Percentiles rank a stretch among this genome's conserved stretches.
Evolutionary conservation across 257 asterid genomes (phyloP).

Genomic region (Cruciata laevipes): DNA sequence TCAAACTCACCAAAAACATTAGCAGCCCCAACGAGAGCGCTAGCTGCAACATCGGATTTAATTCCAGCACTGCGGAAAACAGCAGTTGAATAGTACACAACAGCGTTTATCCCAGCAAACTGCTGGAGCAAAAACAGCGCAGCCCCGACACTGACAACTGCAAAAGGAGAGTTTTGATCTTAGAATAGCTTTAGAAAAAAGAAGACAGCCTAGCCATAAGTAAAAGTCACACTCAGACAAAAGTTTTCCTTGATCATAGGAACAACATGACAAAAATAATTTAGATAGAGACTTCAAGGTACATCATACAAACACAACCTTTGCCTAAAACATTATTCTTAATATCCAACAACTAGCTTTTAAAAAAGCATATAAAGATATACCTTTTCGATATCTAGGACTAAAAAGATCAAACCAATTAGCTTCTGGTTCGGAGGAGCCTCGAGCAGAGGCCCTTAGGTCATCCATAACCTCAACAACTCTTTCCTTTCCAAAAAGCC

Average conservation of each 20-base stretch:
- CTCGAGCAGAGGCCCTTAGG: conserved; percentile 57
- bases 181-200: not conserved
- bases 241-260: not conserved
- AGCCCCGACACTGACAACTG: conserved; percentile 96
- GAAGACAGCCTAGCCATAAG: not conserved
- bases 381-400: conserved; percentile 85
- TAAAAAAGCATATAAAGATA: conserved; percentile 11
- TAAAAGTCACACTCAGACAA: not conserved
- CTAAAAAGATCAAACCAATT: conserved; percentile 96
- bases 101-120: conserved; percentile 92
- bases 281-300: not conserved
- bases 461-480: conserved; percentile 85
- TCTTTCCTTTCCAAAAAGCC: conserved; percentile 80
- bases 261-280: not conserved
- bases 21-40: conserved; percentile 93
- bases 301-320: conserved; percentile 3
- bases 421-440: conserved; percentile 82
- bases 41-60: conserved; percentile 87
- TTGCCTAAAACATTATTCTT: not conserved
- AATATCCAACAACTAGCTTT: not conserved
- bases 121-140: conserved; percentile 86
- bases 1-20: conserved; percentile 77
- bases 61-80: conserved; percentile 94
- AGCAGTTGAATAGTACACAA: conserved; percentile 84
- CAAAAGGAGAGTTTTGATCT: conserved; percentile 11